Evolutionary conservation across 2,329 filamentous ascomycete genomes (phyloP), one percentile per base, ranked within the genome.

Genomic region (Botryosphaeria dothidea): DNA sequence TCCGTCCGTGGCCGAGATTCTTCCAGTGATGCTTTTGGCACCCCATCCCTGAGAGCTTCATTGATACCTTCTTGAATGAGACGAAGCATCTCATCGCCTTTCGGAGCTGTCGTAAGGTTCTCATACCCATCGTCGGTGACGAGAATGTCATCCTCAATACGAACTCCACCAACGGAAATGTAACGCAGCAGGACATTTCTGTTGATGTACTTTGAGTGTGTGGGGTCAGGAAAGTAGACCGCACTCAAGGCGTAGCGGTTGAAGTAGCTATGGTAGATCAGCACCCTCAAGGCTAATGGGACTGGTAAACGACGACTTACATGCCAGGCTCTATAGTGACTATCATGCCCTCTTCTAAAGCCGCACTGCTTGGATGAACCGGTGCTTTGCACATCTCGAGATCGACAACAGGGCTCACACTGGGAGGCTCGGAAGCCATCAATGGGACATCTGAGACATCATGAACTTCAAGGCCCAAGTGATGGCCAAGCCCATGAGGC

Each of bases 391-490:
- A 78, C 23, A 71, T 69, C 13, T 70, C 62, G 1, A 70, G 21
- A 48, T 75, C 70, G 36, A 72, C 77, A 1, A 78, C 74, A 17
- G 75, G 71, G 36, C 67, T 77, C 73, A 46, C 72, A 75, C 36
- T 73, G 69, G 4, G 19, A 49, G 51, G 9, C 4, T 9, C 43
- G 34, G 34, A 31, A 31, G 36, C 51, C 64, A 54, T 65, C 23
- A 65, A 46, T 21, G 64, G 64, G 5, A 65, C 58, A n/a, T 57
- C 67, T 2, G 69, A 65, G 3, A 78, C 74, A 69, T 97, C 93
- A 76, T 97, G 93, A 1, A 93, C 96, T 75, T 97, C 93, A 85
- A 97, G 90, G 67, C 93, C 93, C 9, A 97, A 82, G 75, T 96
- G 94, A 78, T 97, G 93, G 0, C 93, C 93, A 0, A 97, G 81